Base-by-base conservation (phyloP, 257 asterid genomes). In the Rhazya stricta region DNA sequence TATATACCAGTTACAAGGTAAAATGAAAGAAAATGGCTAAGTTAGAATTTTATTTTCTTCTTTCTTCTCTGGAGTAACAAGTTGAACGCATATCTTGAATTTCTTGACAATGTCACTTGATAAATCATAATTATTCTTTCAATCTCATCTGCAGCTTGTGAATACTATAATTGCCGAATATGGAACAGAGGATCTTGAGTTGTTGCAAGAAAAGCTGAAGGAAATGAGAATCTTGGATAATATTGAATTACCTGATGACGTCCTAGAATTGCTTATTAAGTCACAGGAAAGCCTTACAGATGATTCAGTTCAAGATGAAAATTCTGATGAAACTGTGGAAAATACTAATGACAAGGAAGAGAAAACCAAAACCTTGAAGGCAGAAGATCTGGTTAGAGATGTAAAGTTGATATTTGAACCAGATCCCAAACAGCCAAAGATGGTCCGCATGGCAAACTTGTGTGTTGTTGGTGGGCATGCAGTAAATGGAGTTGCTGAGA, bases 381-480 rank as follows among this genome's bases (percentile, higher is more conserved):
- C 76, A 39, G 81, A 77, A 71, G 78, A 76, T 73, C 72, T 70
- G 8, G 78, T 51, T 29, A 42, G 69, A 65, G 80, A 72, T 81
- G 85, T 82, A 43, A 81, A 79, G 79, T 37, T 79, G 18, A 50
- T 51, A 48, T 85, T 88, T 74, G 81, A 75, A 74, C 82, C 86
- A 50, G 80, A 88, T 82, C 81, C 83, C 19, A 77, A 83, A 37
- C 86, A 82, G 76, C 79, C 85, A 8, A 27, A 42, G 74, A 29
- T 88, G 89, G 94, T 91, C 43, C 87, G 88, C 74, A 91, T 91
- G 97, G 97, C 96, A 71, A 91, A 91, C 78, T 87, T 91, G 60
- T 90, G 97, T 81, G 91, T 91, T 79, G 91, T 91, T 68, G 90
- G 91, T 76, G 97, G 97, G 82, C 97, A 90, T 83, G 87, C 94